Evolutionary conservation across 306 rosid genomes (phyloP), one percentile per base, ranked within the genome.

Genomic region (Cucumis cinereus): DNA sequence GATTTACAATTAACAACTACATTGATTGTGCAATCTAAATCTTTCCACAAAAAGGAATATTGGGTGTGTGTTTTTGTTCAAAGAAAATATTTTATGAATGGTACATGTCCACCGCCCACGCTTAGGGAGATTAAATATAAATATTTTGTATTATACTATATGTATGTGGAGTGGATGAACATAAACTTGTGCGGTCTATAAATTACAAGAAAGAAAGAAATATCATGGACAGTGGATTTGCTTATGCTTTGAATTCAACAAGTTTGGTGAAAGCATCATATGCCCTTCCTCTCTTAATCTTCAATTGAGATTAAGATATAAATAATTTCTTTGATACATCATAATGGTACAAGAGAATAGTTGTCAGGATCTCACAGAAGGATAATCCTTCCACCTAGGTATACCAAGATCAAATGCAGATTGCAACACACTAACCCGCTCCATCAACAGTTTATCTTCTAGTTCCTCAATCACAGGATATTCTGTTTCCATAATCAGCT

Each of bases 381-480:
- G 82, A 82, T 90, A 88, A 75, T 85, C 91, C 85, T 84, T 94
- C 96, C 96, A 92, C 85, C 91, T 90, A 66, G 90, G 81, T 71
- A 85, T 60, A 71, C 98, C 93, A 66, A 90, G 88, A 71, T 74
- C 74, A 52, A 95, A 75, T 26, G 91, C 81, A 77, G 47, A 79
- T 56, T 78, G 84, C 58, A 92, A 69, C 47, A 92, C 86, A 64
- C 84, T 83, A 70, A 95, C 85, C 80, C 92, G 87, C 78, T 92
- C 96, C 9, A 68, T 82, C 54, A 90, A 62, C 30, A 92, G 78
- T 77, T 85, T 82, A 56, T 89, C 86, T 83, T 92, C 85, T 17
- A 85, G 76, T 66, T 77, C 91, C 69, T 89, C 96, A n/a, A 87
- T 80, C 82, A 83, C 96, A 67, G 80, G 58, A 3, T 82, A 81